Evolutionary conservation across 2,329 filamentous ascomycete species (phyloP).

Genomic region (Boeremia lycopersici): DNA sequence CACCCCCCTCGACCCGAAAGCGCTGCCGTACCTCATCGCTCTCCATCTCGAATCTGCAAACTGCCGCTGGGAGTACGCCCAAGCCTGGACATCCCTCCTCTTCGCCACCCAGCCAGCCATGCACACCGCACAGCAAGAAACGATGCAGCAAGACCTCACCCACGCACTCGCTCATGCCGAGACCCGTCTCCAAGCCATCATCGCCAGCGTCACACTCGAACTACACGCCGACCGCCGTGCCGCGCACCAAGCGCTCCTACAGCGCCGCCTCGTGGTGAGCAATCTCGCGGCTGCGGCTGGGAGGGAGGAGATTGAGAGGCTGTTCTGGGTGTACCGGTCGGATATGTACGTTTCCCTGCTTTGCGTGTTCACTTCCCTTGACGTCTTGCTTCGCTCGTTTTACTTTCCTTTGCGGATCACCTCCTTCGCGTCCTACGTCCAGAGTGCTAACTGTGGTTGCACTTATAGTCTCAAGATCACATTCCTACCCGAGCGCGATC

Average conservation of each 20-base stretch:
- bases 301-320: slow-evolving; percentile 18
- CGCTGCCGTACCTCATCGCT: slow-evolving; percentile 11
- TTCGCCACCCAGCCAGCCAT: slow-evolving; percentile 17
- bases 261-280: slow-evolving; percentile 27
- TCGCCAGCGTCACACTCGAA: slow-evolving; percentile 4
- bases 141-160: slow-evolving; percentile 12
- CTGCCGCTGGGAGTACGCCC: slow-evolving; percentile 16
- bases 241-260: neutral
- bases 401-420: neutral
- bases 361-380: neutral
- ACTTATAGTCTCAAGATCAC: slow-evolving; percentile 25
- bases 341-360: slow-evolving; percentile 23
- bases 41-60: slow-evolving; percentile 21
- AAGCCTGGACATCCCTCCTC: slow-evolving; percentile 20
- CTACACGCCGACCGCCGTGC: slow-evolving; percentile 19
- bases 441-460: neutral
- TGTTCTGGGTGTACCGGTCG: slow-evolving; percentile 22
- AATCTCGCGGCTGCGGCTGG: slow-evolving; percentile 36
- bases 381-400: neutral
- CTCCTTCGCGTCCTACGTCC: too few relatives aligned
- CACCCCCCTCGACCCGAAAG: neutral
- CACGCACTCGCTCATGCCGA: slow-evolving; percentile 16
- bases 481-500: slow-evolving; percentile 24
- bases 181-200: slow-evolving; percentile 11
- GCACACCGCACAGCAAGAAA: neutral